Evolutionary conservation across 2,329 filamentous ascomycete genomes (phyloP).

Genomic region (Ceratocystis cacaofunesta): DNA sequence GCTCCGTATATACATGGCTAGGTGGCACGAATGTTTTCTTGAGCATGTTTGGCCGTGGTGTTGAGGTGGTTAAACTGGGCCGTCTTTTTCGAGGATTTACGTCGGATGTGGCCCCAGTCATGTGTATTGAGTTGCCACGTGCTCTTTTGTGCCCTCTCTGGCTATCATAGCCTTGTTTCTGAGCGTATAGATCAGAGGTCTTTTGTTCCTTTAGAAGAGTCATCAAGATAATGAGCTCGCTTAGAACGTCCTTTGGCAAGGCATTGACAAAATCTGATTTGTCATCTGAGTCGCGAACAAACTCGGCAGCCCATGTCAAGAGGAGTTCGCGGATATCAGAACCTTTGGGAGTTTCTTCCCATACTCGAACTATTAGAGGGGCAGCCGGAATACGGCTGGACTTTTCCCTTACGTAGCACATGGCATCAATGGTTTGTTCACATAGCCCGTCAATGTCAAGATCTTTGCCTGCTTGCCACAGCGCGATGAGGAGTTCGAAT

Average conservation of each 20-base stretch:
- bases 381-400: slow-evolving; percentile 43
- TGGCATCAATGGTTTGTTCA: slow-evolving; percentile 40
- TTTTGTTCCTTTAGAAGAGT: slow-evolving; percentile 34
- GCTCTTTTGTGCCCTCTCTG: slow-evolving; percentile 11
- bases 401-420: slow-evolving; percentile 39
- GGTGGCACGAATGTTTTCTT: slow-evolving; percentile 20
- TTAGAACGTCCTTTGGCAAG: slow-evolving; percentile 46
- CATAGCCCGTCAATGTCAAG: slow-evolving; percentile 41
- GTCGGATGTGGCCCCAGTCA: slow-evolving; percentile 16
- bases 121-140: slow-evolving; percentile 11
- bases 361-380: slow-evolving; percentile 44
- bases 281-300: slow-evolving; percentile 42
- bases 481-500: slow-evolving; percentile 39
- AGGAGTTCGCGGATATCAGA: slow-evolving; percentile 44
- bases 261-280: slow-evolving; percentile 44
- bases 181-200: not conserved
- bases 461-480: slow-evolving; percentile 42
- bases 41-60: slow-evolving; percentile 22
- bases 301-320: slow-evolving; percentile 47
- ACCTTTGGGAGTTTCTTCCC: slow-evolving; percentile 46
- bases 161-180: slow-evolving; percentile 6
- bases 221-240: slow-evolving; percentile 48
- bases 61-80: slow-evolving; percentile 19
- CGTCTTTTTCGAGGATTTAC: slow-evolving; percentile 24
- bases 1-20: slow-evolving; percentile 15